phyloP scores from a whole-genome alignment of 2,329 filamentous ascomycete species.

The Leptographium radiaticola region DNA sequence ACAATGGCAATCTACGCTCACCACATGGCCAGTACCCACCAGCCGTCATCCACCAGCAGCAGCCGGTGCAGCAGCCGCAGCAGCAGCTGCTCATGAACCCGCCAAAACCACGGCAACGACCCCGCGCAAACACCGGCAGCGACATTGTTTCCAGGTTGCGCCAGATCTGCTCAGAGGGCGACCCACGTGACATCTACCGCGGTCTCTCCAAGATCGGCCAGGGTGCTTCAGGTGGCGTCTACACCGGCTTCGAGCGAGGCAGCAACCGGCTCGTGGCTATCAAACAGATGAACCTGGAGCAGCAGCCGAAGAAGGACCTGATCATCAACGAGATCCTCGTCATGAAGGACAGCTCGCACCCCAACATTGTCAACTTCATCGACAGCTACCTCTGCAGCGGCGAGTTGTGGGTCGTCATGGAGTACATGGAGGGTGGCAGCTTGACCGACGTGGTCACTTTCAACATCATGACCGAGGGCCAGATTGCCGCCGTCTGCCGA shows the following conservation, averaged over 20 bases:
- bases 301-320: conserved; percentile 96
- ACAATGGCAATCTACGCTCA: conserved; percentile 23
- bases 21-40: conserved; percentile 13
- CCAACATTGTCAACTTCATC: conserved; percentile 98
- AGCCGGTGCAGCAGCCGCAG: conserved; percentile 10
- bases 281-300: conserved; percentile 98
- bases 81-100: conserved; percentile 18
- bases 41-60: conserved; percentile 6
- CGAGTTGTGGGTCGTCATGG: conserved; percentile 98
- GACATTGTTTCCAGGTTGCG: conserved; percentile 77
- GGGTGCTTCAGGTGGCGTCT: conserved; percentile 92
- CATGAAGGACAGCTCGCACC: conserved; percentile 97
- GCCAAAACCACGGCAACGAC: conserved; percentile 61
- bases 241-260: conserved; percentile 73
- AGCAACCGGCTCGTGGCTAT: conserved; percentile 88
- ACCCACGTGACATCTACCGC: conserved; percentile 78
- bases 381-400: conserved; percentile 85
- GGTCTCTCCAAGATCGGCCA: conserved; percentile 92
- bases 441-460: conserved; percentile 97
- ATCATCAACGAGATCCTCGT: conserved; percentile 99
- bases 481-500: conserved; percentile 89
- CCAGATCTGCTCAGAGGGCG: conserved; percentile 79
- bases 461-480: conserved; percentile 97
- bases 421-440: conserved; percentile 98
- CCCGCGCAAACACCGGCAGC: conserved; percentile 64